A percentile compares a stretch with the other conserved stretches of the same genome.
These are phyloP conservation scores for Neospermospora avenae DNA, from an alignment of 2,329 filamentous ascomycete species.

Conservation along the genomic window DNA sequence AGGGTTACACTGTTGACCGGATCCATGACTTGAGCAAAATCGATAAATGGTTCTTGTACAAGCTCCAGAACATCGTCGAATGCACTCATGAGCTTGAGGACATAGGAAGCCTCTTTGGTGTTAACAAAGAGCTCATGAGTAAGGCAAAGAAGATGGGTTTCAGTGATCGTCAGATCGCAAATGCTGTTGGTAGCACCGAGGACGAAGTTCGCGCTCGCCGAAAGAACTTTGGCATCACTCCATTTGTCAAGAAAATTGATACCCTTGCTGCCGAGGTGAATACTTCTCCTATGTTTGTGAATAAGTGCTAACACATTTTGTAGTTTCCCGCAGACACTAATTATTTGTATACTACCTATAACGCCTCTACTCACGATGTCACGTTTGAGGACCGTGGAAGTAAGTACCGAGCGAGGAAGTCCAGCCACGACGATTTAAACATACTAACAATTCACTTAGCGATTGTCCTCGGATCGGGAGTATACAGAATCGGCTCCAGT, in stretches of 20 bases:
- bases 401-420: background rate
- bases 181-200: slow-evolving; percentile 80
- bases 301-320: too few relatives aligned
- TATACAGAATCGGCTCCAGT: slow-evolving; percentile 95
- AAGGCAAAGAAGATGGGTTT: slow-evolving; percentile 98
- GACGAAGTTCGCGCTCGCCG: slow-evolving; percentile 84
- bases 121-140: slow-evolving; percentile 84
- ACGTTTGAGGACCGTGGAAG: slow-evolving; percentile 84
- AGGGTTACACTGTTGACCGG: slow-evolving; percentile 88
- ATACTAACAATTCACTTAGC: background rate
- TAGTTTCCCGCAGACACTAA: slow-evolving; percentile 94
- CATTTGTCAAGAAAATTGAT: slow-evolving; percentile 98
- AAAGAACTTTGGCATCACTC: slow-evolving; percentile 82
- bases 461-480: slow-evolving; percentile 86
- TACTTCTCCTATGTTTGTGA: too few relatives aligned
- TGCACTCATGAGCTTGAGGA: slow-evolving; percentile 82
- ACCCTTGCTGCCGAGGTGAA: slow-evolving; percentile 94
- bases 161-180: slow-evolving; percentile 92
- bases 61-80: slow-evolving; percentile 95
- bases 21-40: slow-evolving; percentile 96
- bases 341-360: slow-evolving; percentile 84
- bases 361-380: slow-evolving; percentile 89
- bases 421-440: too few relatives aligned
- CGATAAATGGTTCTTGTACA: slow-evolving; percentile 99
- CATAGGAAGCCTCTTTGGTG: slow-evolving; percentile 73